phyloP scores from a whole-genome alignment of 192 early-diverging fungal species.

The Linnemannia hyalina region DNA sequence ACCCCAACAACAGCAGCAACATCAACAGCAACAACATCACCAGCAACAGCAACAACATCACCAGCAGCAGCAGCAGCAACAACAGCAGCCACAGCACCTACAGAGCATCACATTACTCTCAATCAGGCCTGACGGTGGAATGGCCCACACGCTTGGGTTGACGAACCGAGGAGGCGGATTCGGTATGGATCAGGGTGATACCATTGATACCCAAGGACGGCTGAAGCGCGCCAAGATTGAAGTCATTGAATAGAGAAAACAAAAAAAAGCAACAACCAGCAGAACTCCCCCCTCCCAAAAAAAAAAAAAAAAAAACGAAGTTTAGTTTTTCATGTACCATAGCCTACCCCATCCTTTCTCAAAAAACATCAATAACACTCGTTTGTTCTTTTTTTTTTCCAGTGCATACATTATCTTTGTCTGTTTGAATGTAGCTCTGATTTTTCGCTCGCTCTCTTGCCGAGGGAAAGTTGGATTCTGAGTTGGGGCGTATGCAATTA shows the following conservation, averaged over 20 bases:
- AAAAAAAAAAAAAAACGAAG: not conserved
- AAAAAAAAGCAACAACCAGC: not conserved
- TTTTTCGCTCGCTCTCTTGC: no score
- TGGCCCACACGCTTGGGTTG: slow-evolving; percentile 30
- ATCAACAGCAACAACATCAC: slow-evolving; percentile 22
- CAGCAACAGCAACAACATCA: slow-evolving; percentile 26
- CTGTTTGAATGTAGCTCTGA: no score
- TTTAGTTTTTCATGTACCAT: not conserved
- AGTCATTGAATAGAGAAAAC: slow-evolving; percentile 24
- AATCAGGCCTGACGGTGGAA: slow-evolving; percentile 27
- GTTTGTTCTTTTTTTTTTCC: not conserved
- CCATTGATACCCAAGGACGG: slow-evolving; percentile 33
- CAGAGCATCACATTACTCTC: slow-evolving; percentile 34
- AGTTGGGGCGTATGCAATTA: no score
- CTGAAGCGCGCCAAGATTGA: slow-evolving; percentile 33
- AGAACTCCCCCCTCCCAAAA: not conserved
- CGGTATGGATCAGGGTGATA: slow-evolving; percentile 10
- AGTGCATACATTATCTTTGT: no score
- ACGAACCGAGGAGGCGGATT: slow-evolving; percentile 23
- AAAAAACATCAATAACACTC: not conserved
- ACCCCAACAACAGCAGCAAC: slow-evolving; percentile 12
- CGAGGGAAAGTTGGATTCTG: no score
- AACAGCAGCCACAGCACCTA: not conserved
- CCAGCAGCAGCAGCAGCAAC: slow-evolving; percentile 5
- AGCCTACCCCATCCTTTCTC: not conserved